Evolutionary conservation across 257 asterid species (phyloP), one percentile per base, ranked within the genome.

Genomic region (Agastache rugosa): DNA sequence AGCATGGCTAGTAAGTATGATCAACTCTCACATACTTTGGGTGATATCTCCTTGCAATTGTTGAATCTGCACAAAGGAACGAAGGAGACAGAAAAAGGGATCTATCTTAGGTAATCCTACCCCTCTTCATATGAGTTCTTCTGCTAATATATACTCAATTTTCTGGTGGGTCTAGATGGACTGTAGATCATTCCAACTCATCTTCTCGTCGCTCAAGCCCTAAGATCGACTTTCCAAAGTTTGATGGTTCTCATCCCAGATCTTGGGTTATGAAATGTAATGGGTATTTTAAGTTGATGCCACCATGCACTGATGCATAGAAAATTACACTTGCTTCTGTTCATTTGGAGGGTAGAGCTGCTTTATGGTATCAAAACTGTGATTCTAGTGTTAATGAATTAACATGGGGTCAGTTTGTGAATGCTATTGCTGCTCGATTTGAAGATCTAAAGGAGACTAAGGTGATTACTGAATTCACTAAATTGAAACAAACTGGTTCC

Each of bases 201-300:
- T 2, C 8, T 31, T 25, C 9, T 25, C 20, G 2, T 58, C n/a
- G 8, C 16, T 25, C 64, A n/a, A n/a, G n/a, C n/a, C n/a, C 64
- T 11, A 58, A 25, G 7, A 25, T 58, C 12, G 39, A 58, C 14
- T 59, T 59, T 14, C 44, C 65, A 0, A 59, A 12, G 19, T 59
- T 59, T 4, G 19, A 25, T 59, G 65, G 19, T 23, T 12, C 41
- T 0, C 11, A 4, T 1, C 65, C 41, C 5, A 14, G 41, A 12
- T 10, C 65, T 10, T 59, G 65, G 65, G 31, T 59, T 11, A 29
- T 59, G 41, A 59, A 59, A 25, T 59, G 65, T 20, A 59, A 59
- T 59, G 65, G 65, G 0, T 59, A 59, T 8, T 59, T 58, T 17
- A 59, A 27, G 7, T 11, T 59, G 3, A 59, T 23, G 34, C 39